A percentile compares a stretch with the other conserved stretches of the same genome.
phyloP scores from a whole-genome alignment of 1,284 basidiomycete species.

The Apiotrichum sp. region DNA sequence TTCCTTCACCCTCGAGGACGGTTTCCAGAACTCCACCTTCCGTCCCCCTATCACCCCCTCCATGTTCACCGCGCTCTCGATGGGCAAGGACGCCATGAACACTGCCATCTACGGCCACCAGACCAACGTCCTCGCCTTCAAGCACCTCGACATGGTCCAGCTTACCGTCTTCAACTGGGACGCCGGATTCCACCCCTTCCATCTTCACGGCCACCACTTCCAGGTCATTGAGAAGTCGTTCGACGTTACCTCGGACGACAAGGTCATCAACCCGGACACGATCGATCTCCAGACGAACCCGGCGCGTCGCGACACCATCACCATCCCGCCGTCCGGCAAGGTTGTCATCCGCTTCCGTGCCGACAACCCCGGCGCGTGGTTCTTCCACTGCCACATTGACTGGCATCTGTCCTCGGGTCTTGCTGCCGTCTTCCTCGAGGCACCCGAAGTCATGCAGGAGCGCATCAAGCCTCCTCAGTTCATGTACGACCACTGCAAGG shows the following conservation, averaged over 20 bases:
- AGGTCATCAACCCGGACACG: constrained; percentile 70
- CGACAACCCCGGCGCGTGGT: constrained; percentile 54
- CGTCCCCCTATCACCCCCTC: constrained; percentile 57
- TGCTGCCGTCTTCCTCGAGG: constrained; percentile 47
- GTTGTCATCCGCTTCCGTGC: constrained; percentile 49
- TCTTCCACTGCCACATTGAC: constrained; percentile 49
- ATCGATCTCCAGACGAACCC: constrained; percentile 73
- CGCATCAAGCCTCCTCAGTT: constrained; percentile 31
- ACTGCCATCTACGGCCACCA: constrained; percentile 65
- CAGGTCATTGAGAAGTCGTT: constrained; percentile 66
- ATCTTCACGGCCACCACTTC: constrained; percentile 59
- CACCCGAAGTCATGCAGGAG: constrained; percentile 42
- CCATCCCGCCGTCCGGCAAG: constrained; percentile 48
- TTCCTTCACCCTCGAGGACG: constrained; percentile 43
- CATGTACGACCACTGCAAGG: constrained; percentile 62
- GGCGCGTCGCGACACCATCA: constrained; percentile 64
- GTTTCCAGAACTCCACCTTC: constrained; percentile 42
- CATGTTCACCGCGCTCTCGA: constrained; percentile 65
- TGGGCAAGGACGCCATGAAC: constrained; percentile 65
- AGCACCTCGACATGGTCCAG: constrained; percentile 70
- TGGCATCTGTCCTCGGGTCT: constrained; percentile 47
- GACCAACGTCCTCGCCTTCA: constrained; percentile 63
- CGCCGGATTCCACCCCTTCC: constrained; percentile 50
- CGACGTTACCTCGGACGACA: constrained; percentile 71
- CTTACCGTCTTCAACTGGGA: constrained; percentile 75